Base-by-base conservation (phyloP, 2,329 filamentous ascomycete species). In the Apiospora phragmitis region DNA sequence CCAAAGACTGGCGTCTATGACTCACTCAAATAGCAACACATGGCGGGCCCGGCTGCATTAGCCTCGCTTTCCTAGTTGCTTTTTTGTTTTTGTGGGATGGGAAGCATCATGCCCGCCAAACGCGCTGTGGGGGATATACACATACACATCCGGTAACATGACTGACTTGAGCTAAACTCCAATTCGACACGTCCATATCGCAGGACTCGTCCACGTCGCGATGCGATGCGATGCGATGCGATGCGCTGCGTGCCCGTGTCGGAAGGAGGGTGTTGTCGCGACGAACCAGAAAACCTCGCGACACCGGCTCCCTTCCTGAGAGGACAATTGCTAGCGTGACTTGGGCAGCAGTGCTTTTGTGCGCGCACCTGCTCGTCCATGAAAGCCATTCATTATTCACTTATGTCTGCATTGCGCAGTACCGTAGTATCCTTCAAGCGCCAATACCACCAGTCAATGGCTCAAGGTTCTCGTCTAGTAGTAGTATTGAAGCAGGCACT, bases 21-120 rank as follows among this genome's bases (percentile, higher is more conserved):
- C 74, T 79, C 77, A 79, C 74, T 74, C 70, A 74, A 69, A 75
- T 73, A 75, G 71, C 75, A 71, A 74, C 70, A 76, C 71, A 74
- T 75, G 72, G 71, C 29, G 65, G 67, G 69, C 65, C 68, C 70
- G 70, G 67, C 71, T 76, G 76, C 75, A 77, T 76, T 75, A 77
- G 74, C 69, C 51, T 65, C 70, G 42, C 49, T 45, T 55, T n/a
- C 29, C 41, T 38, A 65, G 65, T 24, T 26, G 65, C 42, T 43
- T 43, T 42, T 35, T 32, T 42, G 59, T 65, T 42, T 38, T 65
- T 42, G 35, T 42, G 38, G 35, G 38, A 43, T 59, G 51, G 29
- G 29, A 43, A 45, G 43, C 43, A 45, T 45, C 45, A 3, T 49
- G 47, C 18, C 29, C 29, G 51, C 51, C 38, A 67, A 67, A 67